These are phyloP conservation scores for Lentinus polychrous DNA, from an alignment of 1,284 basidiomycete genomes.

Conservation along the genomic window DNA sequence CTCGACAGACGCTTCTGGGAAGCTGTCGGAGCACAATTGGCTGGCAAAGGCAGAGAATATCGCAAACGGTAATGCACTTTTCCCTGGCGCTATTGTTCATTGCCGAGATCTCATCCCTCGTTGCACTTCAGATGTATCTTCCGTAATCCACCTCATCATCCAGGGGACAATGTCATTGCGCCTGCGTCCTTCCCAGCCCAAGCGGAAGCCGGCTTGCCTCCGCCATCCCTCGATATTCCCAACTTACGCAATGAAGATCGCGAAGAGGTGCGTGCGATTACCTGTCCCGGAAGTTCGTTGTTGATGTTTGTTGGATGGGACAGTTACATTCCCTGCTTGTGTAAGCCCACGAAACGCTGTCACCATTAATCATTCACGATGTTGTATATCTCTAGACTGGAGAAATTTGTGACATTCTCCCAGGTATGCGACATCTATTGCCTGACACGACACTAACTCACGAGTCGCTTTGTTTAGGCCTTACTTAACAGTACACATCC, in stretches of 20 bases:
- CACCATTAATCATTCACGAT: constrained; percentile 5
- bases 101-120: constrained; percentile 7
- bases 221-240: constrained; percentile 12
- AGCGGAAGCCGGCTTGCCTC: constrained; percentile 6
- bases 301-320: not conserved
- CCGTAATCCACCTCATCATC: constrained; percentile 30
- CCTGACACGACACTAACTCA: not conserved
- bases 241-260: constrained; percentile 34
- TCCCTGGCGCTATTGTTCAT: not conserved
- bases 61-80: constrained; percentile 29
- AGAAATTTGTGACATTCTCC: constrained; percentile 61
- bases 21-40: constrained; percentile 43
- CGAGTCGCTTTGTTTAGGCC: not conserved
- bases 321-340: constrained; percentile 51
- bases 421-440: constrained; percentile 29
- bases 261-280: constrained; percentile 31
- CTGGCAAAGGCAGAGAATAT: constrained; percentile 49
- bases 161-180: constrained; percentile 36
- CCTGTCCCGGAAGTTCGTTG: not conserved
- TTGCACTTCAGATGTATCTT: constrained; percentile 38
- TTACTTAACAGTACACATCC: not conserved
- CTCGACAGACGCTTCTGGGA: constrained; percentile 52
- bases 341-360: constrained; percentile 29
- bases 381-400: constrained; percentile 34
- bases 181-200: constrained; percentile 25